Evolutionary conservation across 2,329 filamentous ascomycete genomes (phyloP).

Genomic region (Epichloe gansuensis): DNA sequence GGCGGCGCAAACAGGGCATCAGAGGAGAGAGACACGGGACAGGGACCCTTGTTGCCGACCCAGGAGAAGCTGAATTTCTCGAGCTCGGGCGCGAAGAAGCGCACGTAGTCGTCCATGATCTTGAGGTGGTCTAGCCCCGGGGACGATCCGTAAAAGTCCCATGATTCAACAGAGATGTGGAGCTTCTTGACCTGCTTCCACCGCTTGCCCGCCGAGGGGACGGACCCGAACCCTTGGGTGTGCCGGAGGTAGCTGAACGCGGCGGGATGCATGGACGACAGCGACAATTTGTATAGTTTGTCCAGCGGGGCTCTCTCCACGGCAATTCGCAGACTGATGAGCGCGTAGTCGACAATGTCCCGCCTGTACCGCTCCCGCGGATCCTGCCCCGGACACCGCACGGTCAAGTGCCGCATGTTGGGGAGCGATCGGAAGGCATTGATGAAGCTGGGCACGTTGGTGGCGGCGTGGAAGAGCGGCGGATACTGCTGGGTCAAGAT

Average conservation of each 20-base stretch:
- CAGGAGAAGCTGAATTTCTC: constrained; percentile 67
- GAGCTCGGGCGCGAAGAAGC: constrained; percentile 52
- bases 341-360: constrained; percentile 73
- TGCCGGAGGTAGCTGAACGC: constrained; percentile 70
- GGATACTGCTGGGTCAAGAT: constrained; percentile 79
- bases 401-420: constrained; percentile 60
- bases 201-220: constrained; percentile 56
- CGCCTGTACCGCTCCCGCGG: constrained; percentile 59
- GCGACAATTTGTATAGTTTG: constrained; percentile 55
- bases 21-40: constrained; percentile 56
- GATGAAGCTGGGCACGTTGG: constrained; percentile 76
- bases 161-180: constrained; percentile 59
- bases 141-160: constrained; percentile 48
- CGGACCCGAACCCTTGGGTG: constrained; percentile 59
- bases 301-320: constrained; percentile 60
- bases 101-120: constrained; percentile 70
- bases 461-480: constrained; percentile 78
- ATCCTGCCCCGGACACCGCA: constrained; percentile 65
- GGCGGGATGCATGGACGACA: constrained; percentile 62
- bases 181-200: constrained; percentile 72
- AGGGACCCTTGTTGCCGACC: constrained; percentile 63
- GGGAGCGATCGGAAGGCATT: constrained; percentile 56
- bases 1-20: constrained; percentile 56
- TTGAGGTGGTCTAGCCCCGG: constrained; percentile 59
- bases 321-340: constrained; percentile 76